Percentiles rank a stretch among this genome's conserved stretches.
Conservation (phyloP, 2,329 filamentous ascomycete genomes). For the Botrytis aclada region DNA sequence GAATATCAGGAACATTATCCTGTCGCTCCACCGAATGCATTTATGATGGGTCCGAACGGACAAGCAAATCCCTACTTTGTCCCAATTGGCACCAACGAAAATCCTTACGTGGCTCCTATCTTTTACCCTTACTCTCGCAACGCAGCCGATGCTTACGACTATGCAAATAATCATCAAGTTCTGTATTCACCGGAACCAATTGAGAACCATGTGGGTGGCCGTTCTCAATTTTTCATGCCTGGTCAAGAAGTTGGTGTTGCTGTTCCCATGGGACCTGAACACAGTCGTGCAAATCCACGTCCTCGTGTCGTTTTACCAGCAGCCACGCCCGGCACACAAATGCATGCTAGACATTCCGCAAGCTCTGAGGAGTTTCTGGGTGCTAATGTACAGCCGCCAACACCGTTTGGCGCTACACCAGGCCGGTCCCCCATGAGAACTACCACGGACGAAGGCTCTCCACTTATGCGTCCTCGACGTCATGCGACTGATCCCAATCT, state of each 20-base stretch:
- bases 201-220: neutral
- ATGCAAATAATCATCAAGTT: neutral
- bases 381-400: neutral
- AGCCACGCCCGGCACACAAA: neutral
- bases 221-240: neutral
- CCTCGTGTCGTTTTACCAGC: neutral
- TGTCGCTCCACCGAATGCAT: neutral
- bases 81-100: neutral
- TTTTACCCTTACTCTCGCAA: neutral
- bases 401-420: neutral
- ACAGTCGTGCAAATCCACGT: neutral
- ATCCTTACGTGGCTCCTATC: neutral
- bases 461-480: conserved; percentile 6
- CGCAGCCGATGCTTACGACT: neutral
- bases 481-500: neutral
- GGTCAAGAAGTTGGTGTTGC: neutral
- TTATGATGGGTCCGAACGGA: neutral
- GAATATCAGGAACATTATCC: neutral
- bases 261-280: neutral
- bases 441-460: conserved; percentile 10
- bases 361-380: neutral
- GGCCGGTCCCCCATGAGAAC: conserved; percentile 1
- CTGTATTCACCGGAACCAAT: neutral
- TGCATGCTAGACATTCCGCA: too few species aligned
- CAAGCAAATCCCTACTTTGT: neutral